Conservation (phyloP, 2,329 filamentous ascomycete species). For the Coniella lustricola region DNA sequence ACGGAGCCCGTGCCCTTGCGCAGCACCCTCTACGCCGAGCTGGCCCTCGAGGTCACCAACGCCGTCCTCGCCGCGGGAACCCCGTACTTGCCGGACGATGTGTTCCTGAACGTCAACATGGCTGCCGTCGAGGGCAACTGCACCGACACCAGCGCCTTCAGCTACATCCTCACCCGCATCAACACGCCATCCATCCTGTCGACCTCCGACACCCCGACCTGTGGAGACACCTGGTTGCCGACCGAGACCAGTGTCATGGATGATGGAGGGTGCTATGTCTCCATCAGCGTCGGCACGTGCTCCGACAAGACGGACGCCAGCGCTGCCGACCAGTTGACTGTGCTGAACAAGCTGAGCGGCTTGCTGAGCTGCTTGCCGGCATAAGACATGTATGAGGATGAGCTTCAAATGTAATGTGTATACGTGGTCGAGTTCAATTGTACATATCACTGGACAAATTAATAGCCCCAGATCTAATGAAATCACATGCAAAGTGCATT, state of each 20-base stretch:
- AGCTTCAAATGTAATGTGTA: too few species aligned
- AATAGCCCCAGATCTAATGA: too few species aligned
- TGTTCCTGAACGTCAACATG: conserved; percentile 66
- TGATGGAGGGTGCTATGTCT: conserved; percentile 49
- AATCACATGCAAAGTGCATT: too few species aligned
- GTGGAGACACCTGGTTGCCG: conserved; percentile 48
- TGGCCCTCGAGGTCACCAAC: conserved; percentile 52
- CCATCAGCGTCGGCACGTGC: conserved; percentile 56
- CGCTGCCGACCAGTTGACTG: conserved; percentile 41
- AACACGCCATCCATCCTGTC: conserved; percentile 44
- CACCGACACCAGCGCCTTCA: conserved; percentile 45
- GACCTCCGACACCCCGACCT: conserved; percentile 49
- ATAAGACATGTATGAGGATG: neutral
- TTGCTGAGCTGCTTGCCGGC: conserved; percentile 12
- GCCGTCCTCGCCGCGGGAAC: conserved; percentile 46
- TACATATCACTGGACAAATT: too few species aligned
- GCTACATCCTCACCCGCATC: conserved; percentile 58
- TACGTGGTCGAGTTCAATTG: too few species aligned
- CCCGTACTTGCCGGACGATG: conserved; percentile 55
- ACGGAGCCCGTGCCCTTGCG: conserved; percentile 43
- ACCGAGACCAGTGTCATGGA: conserved; percentile 48
- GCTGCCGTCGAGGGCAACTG: conserved; percentile 46
- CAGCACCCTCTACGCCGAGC: conserved; percentile 55
- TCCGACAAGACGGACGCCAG: conserved; percentile 53
- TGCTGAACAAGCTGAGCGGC: conserved; percentile 41